phyloP scores from a whole-genome alignment of 2,329 filamentous ascomycete genomes.

The Diplodia sapinea region DNA sequence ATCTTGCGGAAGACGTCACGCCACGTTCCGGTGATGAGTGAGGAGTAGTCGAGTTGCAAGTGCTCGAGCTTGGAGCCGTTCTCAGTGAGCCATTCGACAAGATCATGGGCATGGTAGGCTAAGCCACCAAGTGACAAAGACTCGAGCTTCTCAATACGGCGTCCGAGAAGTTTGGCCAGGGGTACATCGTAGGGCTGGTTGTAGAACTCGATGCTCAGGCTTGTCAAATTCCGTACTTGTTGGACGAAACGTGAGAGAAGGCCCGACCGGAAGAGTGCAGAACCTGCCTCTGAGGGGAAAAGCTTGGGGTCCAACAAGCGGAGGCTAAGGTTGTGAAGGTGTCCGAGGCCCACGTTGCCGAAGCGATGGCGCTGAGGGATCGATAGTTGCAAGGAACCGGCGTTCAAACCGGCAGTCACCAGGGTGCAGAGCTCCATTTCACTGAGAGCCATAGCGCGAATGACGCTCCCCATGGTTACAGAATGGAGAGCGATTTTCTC shows the following conservation, averaged over 20 bases:
- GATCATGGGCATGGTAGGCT: constrained; percentile 14
- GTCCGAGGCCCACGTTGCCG: neutral
- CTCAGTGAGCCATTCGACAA: constrained; percentile 10
- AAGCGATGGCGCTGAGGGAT: constrained; percentile 12
- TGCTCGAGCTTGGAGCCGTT: constrained; percentile 9
- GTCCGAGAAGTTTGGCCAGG: constrained; percentile 14
- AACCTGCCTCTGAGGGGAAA: neutral
- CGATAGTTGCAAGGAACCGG: constrained; percentile 2
- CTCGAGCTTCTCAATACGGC: constrained; percentile 20
- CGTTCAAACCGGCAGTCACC: neutral
- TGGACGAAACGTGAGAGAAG: constrained; percentile 3
- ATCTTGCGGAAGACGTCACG: constrained; percentile 18
- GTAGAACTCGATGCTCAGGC: constrained; percentile 10
- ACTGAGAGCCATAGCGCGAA: constrained; percentile 21
- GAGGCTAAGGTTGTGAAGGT: constrained; percentile 19
- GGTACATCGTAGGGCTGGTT: neutral
- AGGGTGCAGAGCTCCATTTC: constrained; percentile 7
- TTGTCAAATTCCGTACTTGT: constrained; percentile 1
- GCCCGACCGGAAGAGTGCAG: constrained; percentile 12
- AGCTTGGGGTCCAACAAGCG: constrained; percentile 11
- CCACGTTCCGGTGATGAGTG: constrained; percentile 15
- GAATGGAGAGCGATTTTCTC: constrained; percentile 11
- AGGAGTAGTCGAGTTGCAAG: constrained; percentile 17
- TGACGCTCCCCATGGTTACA: neutral
- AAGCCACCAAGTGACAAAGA: constrained; percentile 7